Evolutionary conservation across 2,329 filamentous ascomycete species (phyloP).

Genomic region (Aspergillus sp.): DNA sequence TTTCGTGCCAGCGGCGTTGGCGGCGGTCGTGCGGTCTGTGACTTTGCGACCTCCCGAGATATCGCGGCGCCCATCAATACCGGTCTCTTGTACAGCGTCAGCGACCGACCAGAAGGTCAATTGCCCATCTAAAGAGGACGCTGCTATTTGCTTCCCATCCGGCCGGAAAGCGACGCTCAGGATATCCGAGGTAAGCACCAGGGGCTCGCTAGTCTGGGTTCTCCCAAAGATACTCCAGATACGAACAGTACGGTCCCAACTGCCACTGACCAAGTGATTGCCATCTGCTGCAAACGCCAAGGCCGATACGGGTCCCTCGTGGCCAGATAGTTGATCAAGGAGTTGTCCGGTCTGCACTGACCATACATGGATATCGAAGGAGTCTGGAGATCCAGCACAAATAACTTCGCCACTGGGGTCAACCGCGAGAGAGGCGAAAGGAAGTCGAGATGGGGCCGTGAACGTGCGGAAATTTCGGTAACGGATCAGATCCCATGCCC

Average conservation of each 20-base stretch:
- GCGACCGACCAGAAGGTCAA: slow-evolving; percentile 92
- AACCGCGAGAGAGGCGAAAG: slow-evolving; percentile 93
- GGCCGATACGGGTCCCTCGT: slow-evolving; percentile 89
- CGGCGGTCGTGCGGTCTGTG: slow-evolving; percentile 83
- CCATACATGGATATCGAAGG: slow-evolving; percentile 97
- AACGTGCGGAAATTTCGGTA: slow-evolving; percentile 98
- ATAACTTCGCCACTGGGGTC: slow-evolving; percentile 96
- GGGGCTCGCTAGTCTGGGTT: slow-evolving; percentile 90
- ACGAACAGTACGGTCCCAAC: slow-evolving; percentile 93
- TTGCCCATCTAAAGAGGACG: slow-evolving; percentile 91
- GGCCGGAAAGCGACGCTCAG: slow-evolving; percentile 83
- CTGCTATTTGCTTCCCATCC: slow-evolving; percentile 85
- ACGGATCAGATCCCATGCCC: slow-evolving; percentile 93
- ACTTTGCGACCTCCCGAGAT: slow-evolving; percentile 89
- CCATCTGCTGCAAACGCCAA: slow-evolving; percentile 88
- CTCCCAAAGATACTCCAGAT: slow-evolving; percentile 95
- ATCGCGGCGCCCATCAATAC: slow-evolving; percentile 86
- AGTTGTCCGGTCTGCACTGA: slow-evolving; percentile 96
- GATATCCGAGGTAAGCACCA: slow-evolving; percentile 90
- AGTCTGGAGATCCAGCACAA: slow-evolving; percentile 90
- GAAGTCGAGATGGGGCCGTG: slow-evolving; percentile 85
- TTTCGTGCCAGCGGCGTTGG: slow-evolving; percentile 87
- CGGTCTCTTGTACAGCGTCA: slow-evolving; percentile 81
- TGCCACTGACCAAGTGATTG: slow-evolving; percentile 79
- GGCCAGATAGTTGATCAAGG: slow-evolving; percentile 83